These are phyloP conservation scores for Phytophthora pistaciae DNA, from an alignment of 352 stramenopile species.

Conservation along the genomic window DNA sequence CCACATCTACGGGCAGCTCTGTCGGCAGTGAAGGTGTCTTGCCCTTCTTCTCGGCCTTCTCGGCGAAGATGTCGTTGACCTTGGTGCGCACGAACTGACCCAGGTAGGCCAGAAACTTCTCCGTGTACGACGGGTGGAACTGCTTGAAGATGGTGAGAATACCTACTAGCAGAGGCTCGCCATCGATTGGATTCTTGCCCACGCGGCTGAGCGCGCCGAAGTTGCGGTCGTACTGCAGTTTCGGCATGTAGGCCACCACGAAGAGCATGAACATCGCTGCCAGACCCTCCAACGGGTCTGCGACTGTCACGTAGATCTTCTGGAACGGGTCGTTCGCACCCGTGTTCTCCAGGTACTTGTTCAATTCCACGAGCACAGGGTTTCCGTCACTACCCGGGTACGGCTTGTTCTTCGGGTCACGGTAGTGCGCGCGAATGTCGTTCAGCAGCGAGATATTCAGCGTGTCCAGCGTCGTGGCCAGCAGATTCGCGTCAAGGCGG, in stretches of 20 bases:
- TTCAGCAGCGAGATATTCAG: constrained; percentile 92
- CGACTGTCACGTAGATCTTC: constrained; percentile 96
- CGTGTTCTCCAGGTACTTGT: constrained; percentile 93
- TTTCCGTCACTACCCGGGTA: constrained; percentile 84
- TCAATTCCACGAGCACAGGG: constrained; percentile 90
- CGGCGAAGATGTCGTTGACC: constrained; percentile 83
- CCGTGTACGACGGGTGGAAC: constrained; percentile 95
- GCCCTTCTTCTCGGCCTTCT: constrained; percentile 61
- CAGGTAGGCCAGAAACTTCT: constrained; percentile 93
- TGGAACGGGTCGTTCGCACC: constrained; percentile 93
- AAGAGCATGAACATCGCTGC: constrained; percentile 93
- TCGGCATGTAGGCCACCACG: constrained; percentile 93
- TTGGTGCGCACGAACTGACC: constrained; percentile 94
- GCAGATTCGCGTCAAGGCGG: constrained; percentile 91
- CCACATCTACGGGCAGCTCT: constrained; percentile 80
- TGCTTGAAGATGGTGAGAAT: constrained; percentile 95
- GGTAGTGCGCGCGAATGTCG: constrained; percentile 91
- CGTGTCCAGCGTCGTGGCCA: constrained; percentile 90
- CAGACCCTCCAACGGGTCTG: constrained; percentile 91
- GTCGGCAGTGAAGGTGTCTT: constrained; percentile 45
- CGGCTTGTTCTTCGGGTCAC: constrained; percentile 80
- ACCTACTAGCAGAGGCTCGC: constrained; percentile 90
- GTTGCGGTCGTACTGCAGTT: constrained; percentile 93
- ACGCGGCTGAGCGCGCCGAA: constrained; percentile 92
- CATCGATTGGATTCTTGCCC: constrained; percentile 93